phyloP scores from a whole-genome alignment of 495 filamentous ascomycete genomes.

The Xylaria nigripes region DNA sequence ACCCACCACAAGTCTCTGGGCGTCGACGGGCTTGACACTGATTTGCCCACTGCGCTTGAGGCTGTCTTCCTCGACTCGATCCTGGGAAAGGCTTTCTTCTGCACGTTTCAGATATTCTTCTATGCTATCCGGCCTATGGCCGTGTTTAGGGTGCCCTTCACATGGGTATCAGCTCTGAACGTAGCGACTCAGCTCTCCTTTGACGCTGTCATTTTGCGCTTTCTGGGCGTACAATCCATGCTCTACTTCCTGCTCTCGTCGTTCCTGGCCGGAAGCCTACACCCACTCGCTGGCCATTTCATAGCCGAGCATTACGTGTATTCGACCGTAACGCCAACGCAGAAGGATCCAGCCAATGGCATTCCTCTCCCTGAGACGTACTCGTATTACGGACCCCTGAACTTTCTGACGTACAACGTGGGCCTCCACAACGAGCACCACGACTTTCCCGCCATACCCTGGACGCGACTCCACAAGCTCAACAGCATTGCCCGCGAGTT shows the following conservation, averaged over 20 bases:
- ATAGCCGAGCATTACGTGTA: conserved; percentile 99
- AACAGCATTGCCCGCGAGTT: conserved; percentile 83
- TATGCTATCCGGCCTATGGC: conserved; percentile 98
- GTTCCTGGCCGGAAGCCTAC: conserved; percentile 88
- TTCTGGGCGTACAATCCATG: conserved; percentile 49
- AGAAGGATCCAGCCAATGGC: conserved; percentile 50
- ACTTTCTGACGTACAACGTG: conserved; percentile 92
- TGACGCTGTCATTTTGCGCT: conserved; percentile 58
- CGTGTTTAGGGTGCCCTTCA: conserved; percentile 83
- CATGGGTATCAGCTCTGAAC: conserved; percentile 76
- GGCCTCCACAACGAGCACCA: conserved; percentile 98
- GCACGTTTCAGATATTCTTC: conserved; percentile 98
- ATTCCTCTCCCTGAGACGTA: conserved; percentile 84
- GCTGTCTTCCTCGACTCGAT: conserved; percentile 93
- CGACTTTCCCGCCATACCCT: conserved; percentile 94
- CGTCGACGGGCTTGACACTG: conserved; percentile 91
- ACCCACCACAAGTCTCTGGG: conserved; percentile 99
- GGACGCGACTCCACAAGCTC: conserved; percentile 71
- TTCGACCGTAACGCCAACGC: conserved; percentile 51
- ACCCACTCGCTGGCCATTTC: conserved; percentile 96
- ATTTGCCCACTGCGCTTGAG: conserved; percentile 87
- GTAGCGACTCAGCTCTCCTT: conserved; percentile 66
- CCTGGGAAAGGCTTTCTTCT: conserved; percentile 97
- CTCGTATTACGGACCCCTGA: conserved; percentile 91
- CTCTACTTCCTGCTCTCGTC: conserved; percentile 76